Evolutionary conservation across 495 filamentous ascomycete genomes (phyloP).

Genomic region (Xylaria palmicola): DNA sequence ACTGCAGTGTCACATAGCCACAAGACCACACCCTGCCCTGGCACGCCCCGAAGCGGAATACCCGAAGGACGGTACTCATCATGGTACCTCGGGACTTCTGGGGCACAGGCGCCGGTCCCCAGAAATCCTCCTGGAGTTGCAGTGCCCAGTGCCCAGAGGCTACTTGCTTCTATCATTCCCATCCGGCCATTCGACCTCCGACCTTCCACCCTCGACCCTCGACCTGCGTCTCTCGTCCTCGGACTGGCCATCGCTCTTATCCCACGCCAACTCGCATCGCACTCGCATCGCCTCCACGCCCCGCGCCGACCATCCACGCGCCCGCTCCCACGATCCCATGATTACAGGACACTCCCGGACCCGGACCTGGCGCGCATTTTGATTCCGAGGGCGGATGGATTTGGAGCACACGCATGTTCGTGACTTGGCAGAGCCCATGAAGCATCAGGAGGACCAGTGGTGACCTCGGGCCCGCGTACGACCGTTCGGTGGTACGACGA

Average conservation of each 20-base stretch:
- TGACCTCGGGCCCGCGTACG: conserved; percentile 32
- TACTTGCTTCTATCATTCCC: not conserved
- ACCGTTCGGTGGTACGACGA: conserved; percentile 26
- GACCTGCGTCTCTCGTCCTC: too few species aligned
- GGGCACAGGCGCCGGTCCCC: conserved; percentile 12
- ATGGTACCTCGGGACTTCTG: conserved; percentile 10
- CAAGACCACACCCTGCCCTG: conserved; percentile 7
- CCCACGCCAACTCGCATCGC: too few species aligned
- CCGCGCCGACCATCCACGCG: not conserved
- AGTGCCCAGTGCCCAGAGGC: not conserved
- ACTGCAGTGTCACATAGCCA: conserved; percentile 1
- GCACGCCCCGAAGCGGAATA: conserved; percentile 11
- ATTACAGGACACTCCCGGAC: conserved; percentile 10
- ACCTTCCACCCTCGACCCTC: not conserved
- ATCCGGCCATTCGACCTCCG: not conserved
- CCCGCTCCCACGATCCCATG: not conserved
- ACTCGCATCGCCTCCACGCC: too few species aligned
- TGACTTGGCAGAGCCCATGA: conserved; percentile 26
- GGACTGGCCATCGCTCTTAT: too few species aligned
- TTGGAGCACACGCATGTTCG: conserved; percentile 16
- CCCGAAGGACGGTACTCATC: conserved; percentile 15
- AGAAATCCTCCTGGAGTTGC: conserved; percentile 3
- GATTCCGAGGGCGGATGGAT: conserved; percentile 22
- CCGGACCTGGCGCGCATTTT: conserved; percentile 11
- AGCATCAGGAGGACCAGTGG: conserved; percentile 28